A percentile compares a stretch with the other conserved stretches of the same genome.
Conservation (phyloP, 441 rosid genomes). For the Dalechampia spathulata region DNA sequence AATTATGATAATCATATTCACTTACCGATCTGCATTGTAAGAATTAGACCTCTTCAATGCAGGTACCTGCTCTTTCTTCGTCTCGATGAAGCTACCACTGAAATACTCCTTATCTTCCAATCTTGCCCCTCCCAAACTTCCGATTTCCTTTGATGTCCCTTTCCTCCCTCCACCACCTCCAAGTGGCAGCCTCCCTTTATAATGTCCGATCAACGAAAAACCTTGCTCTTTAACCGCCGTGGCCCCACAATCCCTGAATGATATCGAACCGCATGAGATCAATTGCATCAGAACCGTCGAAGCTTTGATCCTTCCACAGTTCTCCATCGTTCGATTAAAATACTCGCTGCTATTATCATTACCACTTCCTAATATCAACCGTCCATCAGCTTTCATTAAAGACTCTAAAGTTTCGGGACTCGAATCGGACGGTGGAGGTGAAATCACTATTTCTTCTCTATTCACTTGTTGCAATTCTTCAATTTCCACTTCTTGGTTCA, state of each 20-base stretch:
- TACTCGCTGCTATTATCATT: constrained; percentile 13
- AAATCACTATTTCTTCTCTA: constrained; percentile 82
- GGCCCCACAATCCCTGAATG: constrained; percentile 75
- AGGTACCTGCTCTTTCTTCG: constrained; percentile 47
- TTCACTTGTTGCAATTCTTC: constrained; percentile 30
- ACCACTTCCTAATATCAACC: constrained; percentile 29
- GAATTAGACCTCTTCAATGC: constrained; percentile 75
- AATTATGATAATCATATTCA: not conserved
- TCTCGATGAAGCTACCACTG: constrained; percentile 92
- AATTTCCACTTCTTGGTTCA: constrained; percentile 23
- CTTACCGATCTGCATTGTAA: constrained; percentile 72
- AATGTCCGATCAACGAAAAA: constrained; percentile 43
- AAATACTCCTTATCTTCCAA: constrained; percentile 83
- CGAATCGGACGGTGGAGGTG: constrained; percentile 94
- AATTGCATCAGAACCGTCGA: constrained; percentile 86
- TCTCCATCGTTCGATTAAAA: constrained; percentile 39
- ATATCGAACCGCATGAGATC: constrained; percentile 83
- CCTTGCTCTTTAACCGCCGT: constrained; percentile 58
- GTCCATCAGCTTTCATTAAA: constrained; percentile 74
- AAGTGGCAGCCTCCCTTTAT: constrained; percentile 39
- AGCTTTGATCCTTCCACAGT: constrained; percentile 55
- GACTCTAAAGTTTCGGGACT: constrained; percentile 88
- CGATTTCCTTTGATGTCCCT: constrained; percentile 32
- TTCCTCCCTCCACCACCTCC: constrained; percentile 28
- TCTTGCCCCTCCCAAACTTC: constrained; percentile 35